phyloP scores from a whole-genome alignment of 352 stramenopile genomes.

The Albugo candida region DNA sequence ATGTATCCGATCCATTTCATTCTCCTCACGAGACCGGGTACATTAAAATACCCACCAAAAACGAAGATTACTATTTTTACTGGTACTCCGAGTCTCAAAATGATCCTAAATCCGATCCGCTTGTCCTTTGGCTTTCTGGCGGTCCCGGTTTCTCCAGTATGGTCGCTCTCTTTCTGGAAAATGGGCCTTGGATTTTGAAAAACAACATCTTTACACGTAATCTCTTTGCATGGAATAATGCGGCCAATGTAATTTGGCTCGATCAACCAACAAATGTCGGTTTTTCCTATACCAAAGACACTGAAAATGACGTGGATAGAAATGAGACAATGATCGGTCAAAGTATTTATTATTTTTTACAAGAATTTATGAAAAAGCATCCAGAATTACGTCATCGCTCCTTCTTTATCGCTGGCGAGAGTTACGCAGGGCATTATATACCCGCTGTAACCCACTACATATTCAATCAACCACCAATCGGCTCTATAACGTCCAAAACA shows the following conservation, averaged over 20 bases:
- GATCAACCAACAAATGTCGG: conserved; percentile 39
- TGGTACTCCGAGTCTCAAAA: conserved; percentile 31
- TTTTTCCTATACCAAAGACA: conserved; percentile 23
- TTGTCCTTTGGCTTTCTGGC: conserved; percentile 47
- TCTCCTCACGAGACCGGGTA: conserved; percentile 17
- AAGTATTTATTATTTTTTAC: conserved; percentile 51
- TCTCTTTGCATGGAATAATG: conserved; percentile 33
- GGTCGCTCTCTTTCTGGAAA: conserved; percentile 38
- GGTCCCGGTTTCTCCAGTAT: conserved; percentile 42
- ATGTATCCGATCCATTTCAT: no score
- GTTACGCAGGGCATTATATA: conserved; percentile 48
- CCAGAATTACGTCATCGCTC: conserved; percentile 23
- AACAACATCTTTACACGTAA: conserved; percentile 27
- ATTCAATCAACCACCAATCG: conserved; percentile 3
- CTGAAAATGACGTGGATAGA: conserved; percentile 16
- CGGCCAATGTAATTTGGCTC: conserved; percentile 51
- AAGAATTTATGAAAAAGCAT: conserved; percentile 34
- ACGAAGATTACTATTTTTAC: conserved; percentile 52
- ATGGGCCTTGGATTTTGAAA: conserved; percentile 35
- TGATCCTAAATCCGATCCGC: conserved; percentile 17
- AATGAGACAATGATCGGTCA: conserved; percentile 30
- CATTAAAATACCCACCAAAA: conserved; percentile 26
- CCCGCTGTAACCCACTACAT: conserved; percentile 34
- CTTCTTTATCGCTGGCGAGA: conserved; percentile 55
- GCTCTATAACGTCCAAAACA: conserved; percentile 4